These are phyloP conservation scores for Gamarada debralockiae DNA, from an alignment of 495 filamentous ascomycete genomes.

Conservation along the genomic window DNA sequence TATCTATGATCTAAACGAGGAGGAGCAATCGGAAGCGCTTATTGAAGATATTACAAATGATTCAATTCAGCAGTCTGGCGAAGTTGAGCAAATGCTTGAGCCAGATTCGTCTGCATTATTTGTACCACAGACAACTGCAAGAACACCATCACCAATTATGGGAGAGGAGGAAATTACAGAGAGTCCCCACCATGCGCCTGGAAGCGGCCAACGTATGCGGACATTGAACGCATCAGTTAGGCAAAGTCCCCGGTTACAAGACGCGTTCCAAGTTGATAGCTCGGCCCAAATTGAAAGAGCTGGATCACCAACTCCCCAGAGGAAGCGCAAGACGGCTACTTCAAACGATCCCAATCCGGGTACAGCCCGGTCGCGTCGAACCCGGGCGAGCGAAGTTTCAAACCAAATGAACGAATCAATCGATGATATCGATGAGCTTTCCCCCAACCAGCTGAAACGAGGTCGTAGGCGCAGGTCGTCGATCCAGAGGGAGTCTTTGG, in stretches of 20 bases:
- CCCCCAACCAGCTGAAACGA: constrained; percentile 21
- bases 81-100: constrained; percentile 3
- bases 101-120: not conserved
- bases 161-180: constrained; percentile 36
- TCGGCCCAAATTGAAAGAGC: not conserved
- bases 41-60: not conserved
- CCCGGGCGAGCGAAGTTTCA: not conserved
- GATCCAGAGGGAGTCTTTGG: not conserved
- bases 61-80: not conserved
- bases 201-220: constrained; percentile 31
- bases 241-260: constrained; percentile 15
- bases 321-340: constrained; percentile 9
- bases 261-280: not conserved
- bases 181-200: constrained; percentile 43
- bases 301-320: constrained; percentile 6
- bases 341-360: not conserved
- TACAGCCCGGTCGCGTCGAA: not conserved
- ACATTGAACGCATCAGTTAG: not conserved
- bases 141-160: constrained; percentile 2
- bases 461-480: not conserved
- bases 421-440: constrained; percentile 23
- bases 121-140: not conserved
- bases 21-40: not conserved
- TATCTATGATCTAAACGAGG: constrained; percentile 15
- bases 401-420: not conserved